A percentile compares a stretch with the other conserved stretches of the same genome.
phyloP scores from a whole-genome alignment of 75 land plant species.

The Pinus taeda region DNA sequence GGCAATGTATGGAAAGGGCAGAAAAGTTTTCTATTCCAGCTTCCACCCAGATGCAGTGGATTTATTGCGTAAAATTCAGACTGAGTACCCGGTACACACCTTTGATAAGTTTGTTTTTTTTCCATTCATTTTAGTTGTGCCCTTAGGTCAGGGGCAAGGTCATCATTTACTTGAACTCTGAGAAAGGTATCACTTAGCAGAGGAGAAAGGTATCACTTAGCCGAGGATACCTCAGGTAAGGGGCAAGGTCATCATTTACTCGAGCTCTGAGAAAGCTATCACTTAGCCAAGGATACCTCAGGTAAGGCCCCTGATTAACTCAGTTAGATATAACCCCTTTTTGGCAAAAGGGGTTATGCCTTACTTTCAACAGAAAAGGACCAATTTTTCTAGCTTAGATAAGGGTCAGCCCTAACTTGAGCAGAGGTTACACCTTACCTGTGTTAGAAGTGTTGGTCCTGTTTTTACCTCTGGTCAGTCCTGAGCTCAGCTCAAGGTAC shows the following conservation, averaged over 20 bases:
- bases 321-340: neutral
- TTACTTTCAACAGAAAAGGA: neutral
- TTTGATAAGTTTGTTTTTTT: neutral
- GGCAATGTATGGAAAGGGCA: conserved; percentile 33
- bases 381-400: no score
- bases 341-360: no score
- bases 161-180: neutral
- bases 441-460: no score
- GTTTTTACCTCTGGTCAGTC: no score
- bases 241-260: neutral
- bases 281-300: neutral
- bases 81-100: conserved; percentile 61
- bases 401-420: no score
- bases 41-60: conserved; percentile 92
- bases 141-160: neutral
- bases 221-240: neutral
- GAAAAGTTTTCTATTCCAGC: conserved; percentile 72
- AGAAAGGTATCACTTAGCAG: neutral
- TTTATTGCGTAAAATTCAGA: conserved; percentile 53
- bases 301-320: neutral
- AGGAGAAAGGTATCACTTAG: neutral
- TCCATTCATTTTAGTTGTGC: neutral
- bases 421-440: no score
- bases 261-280: neutral
- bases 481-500: no score